Evolutionary conservation across 2,329 filamentous ascomycete species (phyloP).

Genomic region (Emergomyces pasteurianus): DNA sequence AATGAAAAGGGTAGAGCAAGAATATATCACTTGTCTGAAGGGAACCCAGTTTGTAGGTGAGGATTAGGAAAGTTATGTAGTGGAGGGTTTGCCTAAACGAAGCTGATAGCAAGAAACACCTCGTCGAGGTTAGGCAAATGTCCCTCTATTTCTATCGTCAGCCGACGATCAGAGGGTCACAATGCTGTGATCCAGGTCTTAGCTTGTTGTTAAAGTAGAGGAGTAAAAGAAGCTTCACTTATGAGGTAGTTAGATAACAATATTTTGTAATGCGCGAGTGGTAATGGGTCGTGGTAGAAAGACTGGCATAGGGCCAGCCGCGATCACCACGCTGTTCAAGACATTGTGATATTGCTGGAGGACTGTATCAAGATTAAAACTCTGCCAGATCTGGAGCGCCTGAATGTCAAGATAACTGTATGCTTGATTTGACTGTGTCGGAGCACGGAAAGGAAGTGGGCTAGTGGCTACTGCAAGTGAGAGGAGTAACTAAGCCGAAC

Average conservation of each 20-base stretch:
- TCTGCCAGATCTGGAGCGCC: not conserved
- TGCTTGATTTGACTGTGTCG: constrained; percentile 1
- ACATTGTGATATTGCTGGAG: not conserved
- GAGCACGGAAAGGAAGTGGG: no score
- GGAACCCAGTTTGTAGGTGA: not conserved
- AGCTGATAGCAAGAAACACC: not conserved
- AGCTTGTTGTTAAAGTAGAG: not conserved
- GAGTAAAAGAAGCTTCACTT: not conserved
- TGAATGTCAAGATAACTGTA: not conserved
- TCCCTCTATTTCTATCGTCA: not conserved
- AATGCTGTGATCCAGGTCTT: not conserved
- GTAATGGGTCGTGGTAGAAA: not conserved
- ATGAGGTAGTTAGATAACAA: not conserved
- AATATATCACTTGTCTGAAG: not conserved
- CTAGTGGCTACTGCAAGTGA: no score
- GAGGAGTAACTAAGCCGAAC: no score
- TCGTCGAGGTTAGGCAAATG: not conserved
- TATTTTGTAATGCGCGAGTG: not conserved
- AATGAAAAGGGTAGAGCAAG: not conserved
- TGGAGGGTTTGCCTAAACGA: not conserved
- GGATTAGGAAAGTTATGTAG: not conserved
- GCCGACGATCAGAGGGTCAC: not conserved
- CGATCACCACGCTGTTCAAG: not conserved
- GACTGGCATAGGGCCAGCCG: not conserved
- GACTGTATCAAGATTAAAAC: not conserved